These are phyloP conservation scores for Atkinsonella hypoxylon DNA, from an alignment of 2,329 filamentous ascomycete genomes.

Conservation along the genomic window DNA sequence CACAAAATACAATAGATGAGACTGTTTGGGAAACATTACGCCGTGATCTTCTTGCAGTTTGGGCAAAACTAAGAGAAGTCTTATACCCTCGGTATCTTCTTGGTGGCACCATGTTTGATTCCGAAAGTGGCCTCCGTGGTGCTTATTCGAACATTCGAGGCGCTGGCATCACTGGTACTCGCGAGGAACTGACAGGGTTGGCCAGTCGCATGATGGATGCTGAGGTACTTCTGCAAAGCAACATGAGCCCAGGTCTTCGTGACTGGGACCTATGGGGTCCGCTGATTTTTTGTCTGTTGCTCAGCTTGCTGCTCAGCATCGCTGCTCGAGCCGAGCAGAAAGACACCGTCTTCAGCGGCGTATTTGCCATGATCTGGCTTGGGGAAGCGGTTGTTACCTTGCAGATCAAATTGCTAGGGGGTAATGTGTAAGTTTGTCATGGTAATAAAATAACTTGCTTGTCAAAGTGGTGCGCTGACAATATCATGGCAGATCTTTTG, in stretches of 20 bases:
- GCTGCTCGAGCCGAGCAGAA: constrained; percentile 69
- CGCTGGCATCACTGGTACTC: constrained; percentile 44
- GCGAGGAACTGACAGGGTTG: constrained; percentile 49
- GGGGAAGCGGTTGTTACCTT: constrained; percentile 94
- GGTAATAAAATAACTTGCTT: neutral
- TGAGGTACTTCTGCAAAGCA: constrained; percentile 49
- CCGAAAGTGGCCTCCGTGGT: constrained; percentile 40
- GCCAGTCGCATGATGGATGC: constrained; percentile 52
- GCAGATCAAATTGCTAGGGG: constrained; percentile 92
- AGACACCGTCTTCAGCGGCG: constrained; percentile 83
- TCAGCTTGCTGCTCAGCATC: constrained; percentile 80
- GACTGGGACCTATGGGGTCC: constrained; percentile 99
- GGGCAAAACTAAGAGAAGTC: constrained; percentile 97
- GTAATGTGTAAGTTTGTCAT: constrained; percentile 72
- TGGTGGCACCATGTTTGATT: constrained; percentile 52
- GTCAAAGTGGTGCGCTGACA: neutral
- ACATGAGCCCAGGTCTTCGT: constrained; percentile 79
- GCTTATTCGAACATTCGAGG: constrained; percentile 50
- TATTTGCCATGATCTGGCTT: constrained; percentile 95
- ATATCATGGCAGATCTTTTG: constrained; percentile 62
- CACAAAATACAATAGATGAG: constrained; percentile 92
- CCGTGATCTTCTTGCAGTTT: constrained; percentile 81
- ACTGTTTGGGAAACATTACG: constrained; percentile 94
- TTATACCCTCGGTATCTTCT: constrained; percentile 93
- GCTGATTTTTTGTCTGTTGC: constrained; percentile 79